Evolutionary conservation across 257 asterid species (phyloP), one percentile per base, ranked within the genome.

Genomic region (Eustoma russellianum): DNA sequence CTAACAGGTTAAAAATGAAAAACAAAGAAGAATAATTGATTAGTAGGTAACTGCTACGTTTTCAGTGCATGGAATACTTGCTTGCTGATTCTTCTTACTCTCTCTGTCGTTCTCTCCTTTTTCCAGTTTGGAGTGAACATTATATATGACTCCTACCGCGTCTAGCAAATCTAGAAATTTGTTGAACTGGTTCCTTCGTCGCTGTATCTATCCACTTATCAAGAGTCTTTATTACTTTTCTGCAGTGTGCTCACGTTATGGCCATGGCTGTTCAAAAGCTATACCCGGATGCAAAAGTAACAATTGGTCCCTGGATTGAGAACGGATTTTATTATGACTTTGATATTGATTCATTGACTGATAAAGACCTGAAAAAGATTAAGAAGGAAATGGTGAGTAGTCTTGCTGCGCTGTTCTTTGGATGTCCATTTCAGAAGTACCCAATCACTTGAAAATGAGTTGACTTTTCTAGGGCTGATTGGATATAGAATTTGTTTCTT

Each of bases 221-320:
- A 59, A 30, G 6, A 34, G 9, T 33, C 14, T 52, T 8, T 52
- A 43, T 53, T 40, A 9, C 9, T 1, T 19, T 5, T 58, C 17
- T 83, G 82, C 86, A 91, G 98, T 91, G 98, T 78, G 98, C 98
- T 63, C 98, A 91, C 72, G 95, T 91, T 28, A 84, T 91, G 98
- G 98, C 98, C 76, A 91, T 91, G 98, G 98, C 98, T 58, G 98
- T 91, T 68, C 98, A 91, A 70, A 91, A 80, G 79, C 77, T 91
- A 54, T 86, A 68, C 58, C 98, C 98, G 3, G 70, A 83, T 60
- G 96, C 98, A 12, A 91, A 87, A 80, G 98, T 91, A 57, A 86
- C 96, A 0, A 91, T 87, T 51, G 98, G 98, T 17, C 96, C 98
- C 33, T 91, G 96, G 98, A 91, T 91, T 55, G 96, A 87, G 44